A percentile compares a stretch with the other conserved stretches of the same genome.
These are phyloP conservation scores for Strobilomyces echinocephalus DNA, from an alignment of 768 basidiomycete species.

Conservation along the genomic window DNA sequence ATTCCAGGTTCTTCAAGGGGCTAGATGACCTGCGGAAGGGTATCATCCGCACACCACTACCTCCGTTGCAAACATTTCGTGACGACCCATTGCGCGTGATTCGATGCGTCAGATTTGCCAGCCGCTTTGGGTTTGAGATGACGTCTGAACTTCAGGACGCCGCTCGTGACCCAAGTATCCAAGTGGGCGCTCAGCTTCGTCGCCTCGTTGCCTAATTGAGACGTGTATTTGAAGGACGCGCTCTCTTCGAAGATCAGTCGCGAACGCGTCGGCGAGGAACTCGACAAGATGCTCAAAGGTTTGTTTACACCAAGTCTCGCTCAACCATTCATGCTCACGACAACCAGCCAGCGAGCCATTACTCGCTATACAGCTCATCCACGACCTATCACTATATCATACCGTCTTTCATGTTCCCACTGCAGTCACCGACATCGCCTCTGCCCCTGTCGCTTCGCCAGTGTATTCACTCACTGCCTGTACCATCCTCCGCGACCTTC, in stretches of 20 bases:
- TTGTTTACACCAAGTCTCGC: neutral
- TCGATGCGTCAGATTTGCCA: slow-evolving; percentile 86
- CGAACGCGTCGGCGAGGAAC: slow-evolving; percentile 87
- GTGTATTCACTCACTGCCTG: slow-evolving; percentile 50
- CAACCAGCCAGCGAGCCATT: slow-evolving; percentile 67
- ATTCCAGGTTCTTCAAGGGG: slow-evolving; percentile 67
- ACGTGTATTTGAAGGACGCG: slow-evolving; percentile 42
- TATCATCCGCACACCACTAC: slow-evolving; percentile 81
- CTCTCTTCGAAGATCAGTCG: slow-evolving; percentile 78
- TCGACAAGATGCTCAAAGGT: slow-evolving; percentile 94
- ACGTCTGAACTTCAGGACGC: slow-evolving; percentile 63
- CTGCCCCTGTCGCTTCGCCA: slow-evolving; percentile 37
- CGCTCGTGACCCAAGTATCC: slow-evolving; percentile 56
- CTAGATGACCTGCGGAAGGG: slow-evolving; percentile 76
- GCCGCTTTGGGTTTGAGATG: slow-evolving; percentile 79
- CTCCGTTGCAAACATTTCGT: slow-evolving; percentile 81
- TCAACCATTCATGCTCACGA: slow-evolving; percentile 2
- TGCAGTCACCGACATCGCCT: slow-evolving; percentile 40
- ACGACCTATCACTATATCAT: slow-evolving; percentile 64
- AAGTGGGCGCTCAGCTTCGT: slow-evolving; percentile 37
- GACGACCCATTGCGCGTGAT: slow-evolving; percentile 95
- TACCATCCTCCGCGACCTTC: slow-evolving; percentile 51
- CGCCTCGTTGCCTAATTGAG: neutral
- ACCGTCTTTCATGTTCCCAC: slow-evolving; percentile 59
- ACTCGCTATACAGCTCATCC: slow-evolving; percentile 68